These are phyloP conservation scores for Bryum argenteum DNA, from an alignment of 225 moss, liverwort and hornwort species.

Conservation along the genomic window DNA sequence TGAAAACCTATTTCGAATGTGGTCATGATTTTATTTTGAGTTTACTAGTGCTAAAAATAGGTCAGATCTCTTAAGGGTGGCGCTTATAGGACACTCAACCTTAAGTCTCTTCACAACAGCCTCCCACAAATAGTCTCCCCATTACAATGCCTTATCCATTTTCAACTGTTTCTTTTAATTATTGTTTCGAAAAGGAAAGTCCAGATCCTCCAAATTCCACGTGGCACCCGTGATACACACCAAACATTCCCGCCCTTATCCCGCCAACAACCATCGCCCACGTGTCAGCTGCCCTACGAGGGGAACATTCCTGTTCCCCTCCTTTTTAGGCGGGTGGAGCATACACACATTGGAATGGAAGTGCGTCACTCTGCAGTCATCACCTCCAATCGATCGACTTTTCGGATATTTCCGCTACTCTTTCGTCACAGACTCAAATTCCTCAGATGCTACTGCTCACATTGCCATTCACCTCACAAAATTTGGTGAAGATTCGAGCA, in stretches of 20 bases:
- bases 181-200: not conserved
- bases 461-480: not conserved
- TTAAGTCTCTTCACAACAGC: too few species aligned
- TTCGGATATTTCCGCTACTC: not conserved
- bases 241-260: not conserved
- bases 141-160: too few species aligned
- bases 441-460: too few species aligned
- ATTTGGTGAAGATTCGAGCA: slow-evolving; percentile 12
- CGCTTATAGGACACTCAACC: too few species aligned
- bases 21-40: too few species aligned
- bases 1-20: too few species aligned
- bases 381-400: not conserved
- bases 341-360: not conserved
- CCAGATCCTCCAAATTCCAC: not conserved
- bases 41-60: too few species aligned
- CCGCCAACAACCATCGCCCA: not conserved
- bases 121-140: too few species aligned
- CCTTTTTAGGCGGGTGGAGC: too few species aligned
- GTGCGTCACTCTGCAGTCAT: too few species aligned
- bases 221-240: not conserved
- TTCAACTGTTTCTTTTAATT: too few species aligned
- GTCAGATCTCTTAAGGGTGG: too few species aligned
- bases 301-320: not conserved
- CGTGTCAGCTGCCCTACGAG: not conserved
- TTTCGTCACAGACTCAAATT: accelerated